These are phyloP conservation scores for Betula pendula DNA, from an alignment of 306 rosid species.

Conservation along the genomic window DNA sequence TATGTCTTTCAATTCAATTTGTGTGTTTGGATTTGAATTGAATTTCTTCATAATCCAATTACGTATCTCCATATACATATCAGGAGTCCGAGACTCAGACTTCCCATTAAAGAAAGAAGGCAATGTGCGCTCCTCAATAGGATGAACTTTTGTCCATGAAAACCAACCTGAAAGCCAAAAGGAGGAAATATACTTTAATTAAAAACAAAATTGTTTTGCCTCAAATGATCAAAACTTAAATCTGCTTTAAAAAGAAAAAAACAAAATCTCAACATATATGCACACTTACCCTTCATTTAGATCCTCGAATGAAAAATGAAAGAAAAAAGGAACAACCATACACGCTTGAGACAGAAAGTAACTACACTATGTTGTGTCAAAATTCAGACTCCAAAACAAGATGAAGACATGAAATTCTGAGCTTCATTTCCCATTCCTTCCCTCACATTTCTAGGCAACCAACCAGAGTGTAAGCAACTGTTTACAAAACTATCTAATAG, in stretches of 20 bases:
- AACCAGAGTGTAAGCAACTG: not conserved
- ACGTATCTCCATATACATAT: constrained; percentile 67
- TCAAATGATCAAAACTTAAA: constrained; percentile 1
- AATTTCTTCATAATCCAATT: constrained; percentile 77
- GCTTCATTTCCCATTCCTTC: not conserved
- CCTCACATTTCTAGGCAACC: constrained; percentile 7
- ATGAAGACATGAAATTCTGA: not conserved
- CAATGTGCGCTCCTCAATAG: constrained; percentile 71
- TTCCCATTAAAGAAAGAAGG: constrained; percentile 75
- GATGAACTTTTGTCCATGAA: constrained; percentile 68
- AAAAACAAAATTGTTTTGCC: constrained; percentile 13
- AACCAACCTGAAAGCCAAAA: constrained; percentile 77
- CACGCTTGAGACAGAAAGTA: not conserved
- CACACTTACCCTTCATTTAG: not conserved
- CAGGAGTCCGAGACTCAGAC: constrained; percentile 61
- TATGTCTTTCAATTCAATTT: constrained; percentile 68
- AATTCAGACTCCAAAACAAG: not conserved
- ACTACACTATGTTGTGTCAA: not conserved
- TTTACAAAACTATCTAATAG: not conserved
- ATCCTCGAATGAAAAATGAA: not conserved
- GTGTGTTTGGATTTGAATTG: constrained; percentile 53
- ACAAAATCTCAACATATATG: too few relatives aligned
- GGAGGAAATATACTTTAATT: constrained; percentile 9
- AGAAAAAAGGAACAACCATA: too few relatives aligned
- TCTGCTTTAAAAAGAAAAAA: not conserved